phyloP scores from a whole-genome alignment of 352 stramenopile species.

The Globisporangium apiculatum region DNA sequence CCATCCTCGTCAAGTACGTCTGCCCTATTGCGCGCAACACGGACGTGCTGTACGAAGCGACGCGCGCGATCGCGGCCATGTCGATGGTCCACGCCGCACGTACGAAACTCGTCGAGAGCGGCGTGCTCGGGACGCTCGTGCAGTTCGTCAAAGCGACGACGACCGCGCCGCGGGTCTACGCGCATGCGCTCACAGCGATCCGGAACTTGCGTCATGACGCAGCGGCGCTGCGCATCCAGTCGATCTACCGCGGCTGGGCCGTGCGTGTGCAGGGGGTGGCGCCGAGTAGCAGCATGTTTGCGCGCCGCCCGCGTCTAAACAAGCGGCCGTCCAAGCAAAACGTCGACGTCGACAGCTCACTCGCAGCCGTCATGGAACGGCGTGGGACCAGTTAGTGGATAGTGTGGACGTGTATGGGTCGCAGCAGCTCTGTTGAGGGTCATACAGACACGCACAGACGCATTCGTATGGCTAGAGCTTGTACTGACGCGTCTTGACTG shows the following conservation, averaged over 20 bases:
- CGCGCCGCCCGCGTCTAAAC: conserved; percentile 16
- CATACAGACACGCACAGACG: too few relatives aligned
- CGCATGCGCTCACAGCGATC: conserved; percentile 38
- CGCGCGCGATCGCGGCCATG: conserved; percentile 49
- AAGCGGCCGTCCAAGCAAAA: conserved; percentile 29
- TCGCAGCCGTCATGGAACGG: conserved; percentile 22
- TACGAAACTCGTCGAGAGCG: conserved; percentile 50
- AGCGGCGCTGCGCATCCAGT: conserved; percentile 63
- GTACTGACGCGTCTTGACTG: conserved; percentile 57
- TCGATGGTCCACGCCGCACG: conserved; percentile 52
- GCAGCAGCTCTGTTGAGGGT: too few relatives aligned
- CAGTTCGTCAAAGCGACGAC: conserved; percentile 43
- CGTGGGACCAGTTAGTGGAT: conserved; percentile 10
- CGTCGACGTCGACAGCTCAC: conserved; percentile 16
- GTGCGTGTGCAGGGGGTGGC: conserved; percentile 28
- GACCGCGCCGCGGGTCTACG: conserved; percentile 28
- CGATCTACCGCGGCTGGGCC: conserved; percentile 58
- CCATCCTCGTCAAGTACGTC: conserved; percentile 67
- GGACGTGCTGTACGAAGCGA: conserved; percentile 48
- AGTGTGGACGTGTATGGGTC: too few relatives aligned
- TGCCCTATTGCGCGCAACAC: conserved; percentile 42
- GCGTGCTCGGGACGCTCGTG: conserved; percentile 47
- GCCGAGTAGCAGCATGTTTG: conserved; percentile 14
- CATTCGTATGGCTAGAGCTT: conserved; percentile 16
- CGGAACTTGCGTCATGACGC: conserved; percentile 65